Evolutionary conservation across 2,329 filamentous ascomycete species (phyloP), one percentile per base, ranked within the genome.

Genomic region (Dothiorella sarmentorum): DNA sequence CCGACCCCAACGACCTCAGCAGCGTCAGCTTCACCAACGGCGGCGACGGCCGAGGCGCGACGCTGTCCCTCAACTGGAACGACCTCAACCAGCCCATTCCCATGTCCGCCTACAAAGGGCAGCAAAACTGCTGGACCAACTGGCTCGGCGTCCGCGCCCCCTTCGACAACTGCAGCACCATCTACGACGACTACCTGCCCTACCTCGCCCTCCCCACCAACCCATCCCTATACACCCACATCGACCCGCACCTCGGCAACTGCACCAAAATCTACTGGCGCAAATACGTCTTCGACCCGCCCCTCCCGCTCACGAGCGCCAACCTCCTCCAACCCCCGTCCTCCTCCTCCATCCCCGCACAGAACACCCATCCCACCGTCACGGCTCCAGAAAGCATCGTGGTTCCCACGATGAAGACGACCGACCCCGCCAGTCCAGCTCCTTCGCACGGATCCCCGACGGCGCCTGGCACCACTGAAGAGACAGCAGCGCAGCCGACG

Each of bases 181-280:
- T 45, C 31, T 49, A 38, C 43, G 55, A 57, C 31, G 55, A 57
- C 18, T 57, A 57, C n/a, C 20, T 27, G 10, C 55, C 55, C 3
- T 44, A 33, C 11, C 42, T 57, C 3, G 55, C 33, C 2, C 31
- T 57, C 5, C 55, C 55, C 2, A 57, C 55, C 15, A 18, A 40
- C 7, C 29, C 42, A 1, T 3, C 22, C 7, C 17, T 57, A 7
- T 57, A 38, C 33, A 57, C 40, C 1, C 29, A 38, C 9, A 22
- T 57, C 9, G 31, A 57, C 13, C 29, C 55, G 4, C 38, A 31
- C 11, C 49, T 57, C 33, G 22, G 18, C 4, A 57, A 57, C 24
- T 57, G 55, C 33, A 45, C 55, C 1, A 18, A 6, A 2, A 18
- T 57, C 0, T 7, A 7, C 3, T 57, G 33, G 22, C 22, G 20